Conservation (phyloP, 73 alveolate genomes). For the Paramecium bursaria region DNA sequence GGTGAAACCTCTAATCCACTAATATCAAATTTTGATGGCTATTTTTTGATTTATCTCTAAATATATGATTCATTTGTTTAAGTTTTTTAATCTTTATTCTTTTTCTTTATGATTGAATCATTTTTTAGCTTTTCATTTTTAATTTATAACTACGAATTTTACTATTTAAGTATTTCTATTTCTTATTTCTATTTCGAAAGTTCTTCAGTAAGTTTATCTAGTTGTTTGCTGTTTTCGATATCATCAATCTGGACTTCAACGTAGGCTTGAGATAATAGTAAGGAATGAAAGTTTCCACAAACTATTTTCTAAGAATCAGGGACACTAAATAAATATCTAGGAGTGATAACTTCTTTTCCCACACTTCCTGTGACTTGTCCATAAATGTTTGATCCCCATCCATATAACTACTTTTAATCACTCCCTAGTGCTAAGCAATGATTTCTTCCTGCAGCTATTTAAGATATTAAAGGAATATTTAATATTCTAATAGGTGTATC, state of each 20-base stretch:
- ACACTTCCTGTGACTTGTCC: conserved; percentile 76
- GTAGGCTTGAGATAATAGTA: neutral
- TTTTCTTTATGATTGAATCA: neutral
- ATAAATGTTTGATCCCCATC: conserved; percentile 83
- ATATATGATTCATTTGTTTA: conserved; percentile 60
- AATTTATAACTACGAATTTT: conserved; percentile 11
- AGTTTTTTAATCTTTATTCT: conserved; percentile 26
- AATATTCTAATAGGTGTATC: conserved; percentile 34
- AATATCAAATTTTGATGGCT: conserved; percentile 54
- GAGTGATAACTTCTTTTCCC: neutral
- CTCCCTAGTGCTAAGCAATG: conserved; percentile 78
- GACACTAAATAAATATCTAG: conserved; percentile 3
- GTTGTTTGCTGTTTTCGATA: neutral
- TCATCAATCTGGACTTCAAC: conserved; percentile 1
- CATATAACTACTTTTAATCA: conserved; percentile 72
- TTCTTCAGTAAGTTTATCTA: conserved; percentile 33
- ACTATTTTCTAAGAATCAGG: conserved; percentile 29
- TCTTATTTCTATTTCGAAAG: conserved; percentile 30
- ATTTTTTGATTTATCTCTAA: conserved; percentile 62
- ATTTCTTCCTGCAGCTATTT: conserved; percentile 82
- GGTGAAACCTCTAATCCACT: conserved; percentile 70
- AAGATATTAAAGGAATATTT: conserved; percentile 70
- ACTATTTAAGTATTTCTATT: conserved; percentile 29
- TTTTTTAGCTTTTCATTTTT: conserved; percentile 39
- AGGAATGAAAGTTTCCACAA: conserved; percentile 53